Evolutionary conservation across 2,329 filamentous ascomycete genomes (phyloP).

Genomic region (Hypoxylon sp.): DNA sequence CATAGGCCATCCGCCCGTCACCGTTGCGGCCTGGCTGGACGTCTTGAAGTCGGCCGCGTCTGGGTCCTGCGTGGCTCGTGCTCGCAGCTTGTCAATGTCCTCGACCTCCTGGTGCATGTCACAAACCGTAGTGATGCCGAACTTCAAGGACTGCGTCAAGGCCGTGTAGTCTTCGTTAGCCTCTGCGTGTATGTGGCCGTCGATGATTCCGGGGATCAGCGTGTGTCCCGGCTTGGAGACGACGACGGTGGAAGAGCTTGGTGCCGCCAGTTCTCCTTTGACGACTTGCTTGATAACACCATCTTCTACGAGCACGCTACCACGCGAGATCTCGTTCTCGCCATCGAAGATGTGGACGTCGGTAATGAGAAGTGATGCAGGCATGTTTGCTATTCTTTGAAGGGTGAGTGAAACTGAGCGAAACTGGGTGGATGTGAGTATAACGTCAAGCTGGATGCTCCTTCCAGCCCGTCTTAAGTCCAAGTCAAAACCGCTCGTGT

Average conservation of each 20-base stretch:
- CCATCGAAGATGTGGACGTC: constrained; percentile 57
- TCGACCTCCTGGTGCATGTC: constrained; percentile 55
- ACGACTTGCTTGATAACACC: constrained; percentile 49
- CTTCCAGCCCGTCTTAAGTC: not conserved
- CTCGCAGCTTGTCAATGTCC: constrained; percentile 44
- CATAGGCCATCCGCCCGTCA: constrained; percentile 59
- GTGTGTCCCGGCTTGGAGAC: constrained; percentile 56
- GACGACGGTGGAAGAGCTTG: constrained; percentile 25
- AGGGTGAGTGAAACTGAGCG: too few relatives aligned
- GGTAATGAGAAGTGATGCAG: constrained; percentile 17
- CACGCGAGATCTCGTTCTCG: constrained; percentile 49
- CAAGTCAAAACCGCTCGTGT: too few relatives aligned
- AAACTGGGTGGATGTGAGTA: too few relatives aligned
- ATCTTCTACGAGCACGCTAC: constrained; percentile 51
- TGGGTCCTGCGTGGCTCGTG: constrained; percentile 43
- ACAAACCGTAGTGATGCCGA: constrained; percentile 60
- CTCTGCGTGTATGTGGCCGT: constrained; percentile 56
- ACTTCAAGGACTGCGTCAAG: constrained; percentile 54
- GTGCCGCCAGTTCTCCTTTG: constrained; percentile 23
- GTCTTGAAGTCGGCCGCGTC: constrained; percentile 58
- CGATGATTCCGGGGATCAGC: constrained; percentile 58
- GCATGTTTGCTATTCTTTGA: constrained; percentile 6
- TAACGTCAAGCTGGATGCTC: not conserved
- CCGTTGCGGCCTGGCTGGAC: constrained; percentile 56
- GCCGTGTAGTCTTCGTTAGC: constrained; percentile 47